Evolutionary conservation across 768 basidiomycete genomes (phyloP).

Genomic region (Podaxis sp.): DNA sequence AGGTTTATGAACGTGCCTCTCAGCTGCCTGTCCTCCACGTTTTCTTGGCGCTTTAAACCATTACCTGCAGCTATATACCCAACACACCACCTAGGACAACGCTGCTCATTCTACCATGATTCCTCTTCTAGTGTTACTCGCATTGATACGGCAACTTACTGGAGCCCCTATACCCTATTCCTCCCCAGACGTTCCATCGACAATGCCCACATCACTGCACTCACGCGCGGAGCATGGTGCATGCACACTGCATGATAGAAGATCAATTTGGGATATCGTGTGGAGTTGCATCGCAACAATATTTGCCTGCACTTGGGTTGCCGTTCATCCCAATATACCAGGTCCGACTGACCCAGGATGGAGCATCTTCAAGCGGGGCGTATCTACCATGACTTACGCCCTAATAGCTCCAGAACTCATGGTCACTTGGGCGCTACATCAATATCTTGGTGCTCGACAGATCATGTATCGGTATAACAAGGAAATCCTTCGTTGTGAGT

Average conservation of each 20-base stretch:
- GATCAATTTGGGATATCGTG: slow-evolving; percentile 10
- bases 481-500: background rate
- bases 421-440: slow-evolving; percentile 9
- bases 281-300: slow-evolving; percentile 13
- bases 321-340: slow-evolving; percentile 14
- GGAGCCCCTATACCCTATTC: background rate
- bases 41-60: background rate
- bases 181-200: background rate
- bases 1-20: too few species aligned
- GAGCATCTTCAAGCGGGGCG: background rate
- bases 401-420: slow-evolving; percentile 13
- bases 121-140: background rate
- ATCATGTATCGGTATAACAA: slow-evolving; percentile 1
- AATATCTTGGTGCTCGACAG: slow-evolving; percentile 9
- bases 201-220: background rate
- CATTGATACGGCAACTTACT: background rate
- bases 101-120: background rate
- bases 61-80: background rate
- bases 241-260: background rate
- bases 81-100: too few species aligned
- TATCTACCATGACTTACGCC: slow-evolving; percentile 11
- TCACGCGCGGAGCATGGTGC: background rate
- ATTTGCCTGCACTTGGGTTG: slow-evolving; percentile 14
- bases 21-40: background rate
- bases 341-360: background rate